A percentile compares a stretch with the other conserved stretches of the same genome.
These are phyloP conservation scores for Penicillium maclennaniae DNA, from an alignment of 495 filamentous ascomycete genomes.

Conservation along the genomic window DNA sequence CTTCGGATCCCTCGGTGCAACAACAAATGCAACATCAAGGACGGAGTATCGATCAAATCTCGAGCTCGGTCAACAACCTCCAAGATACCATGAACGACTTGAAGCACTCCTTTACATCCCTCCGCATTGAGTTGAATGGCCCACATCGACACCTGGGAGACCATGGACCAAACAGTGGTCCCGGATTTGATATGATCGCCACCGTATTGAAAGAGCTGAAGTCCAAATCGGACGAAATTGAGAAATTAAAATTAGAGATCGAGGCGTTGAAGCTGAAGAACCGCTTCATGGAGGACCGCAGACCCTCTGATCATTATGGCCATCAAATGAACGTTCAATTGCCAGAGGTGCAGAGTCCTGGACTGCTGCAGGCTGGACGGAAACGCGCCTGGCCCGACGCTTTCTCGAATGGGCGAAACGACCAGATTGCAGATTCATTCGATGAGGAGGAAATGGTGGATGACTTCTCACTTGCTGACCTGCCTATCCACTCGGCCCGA, in stretches of 20 bases:
- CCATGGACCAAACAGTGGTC: constrained; percentile 9
- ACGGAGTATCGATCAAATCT: constrained; percentile 42
- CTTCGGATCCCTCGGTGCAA: constrained; percentile 24
- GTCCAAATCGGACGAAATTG: constrained; percentile 44
- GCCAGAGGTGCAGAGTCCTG: constrained; percentile 38
- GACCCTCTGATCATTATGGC: constrained; percentile 6
- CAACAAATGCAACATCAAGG: constrained; percentile 43
- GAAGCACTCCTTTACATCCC: constrained; percentile 40
- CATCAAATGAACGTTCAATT: constrained; percentile 14
- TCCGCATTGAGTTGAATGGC: constrained; percentile 42
- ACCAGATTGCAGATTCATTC: constrained; percentile 37
- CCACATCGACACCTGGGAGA: constrained; percentile 21
- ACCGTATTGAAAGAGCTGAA: constrained; percentile 45
- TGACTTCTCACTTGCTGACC: constrained; percentile 24
- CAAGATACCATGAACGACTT: constrained; percentile 47
- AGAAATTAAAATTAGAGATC: constrained; percentile 43
- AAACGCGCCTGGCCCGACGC: constrained; percentile 38
- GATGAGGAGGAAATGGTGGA: constrained; percentile 37
- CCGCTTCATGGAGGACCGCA: constrained; percentile 35
- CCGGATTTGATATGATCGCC: constrained; percentile 40
- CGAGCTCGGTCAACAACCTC: constrained; percentile 41
- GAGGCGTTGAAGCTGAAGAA: constrained; percentile 43
- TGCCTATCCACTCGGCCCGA: constrained; percentile 17
- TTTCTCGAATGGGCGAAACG: constrained; percentile 22
- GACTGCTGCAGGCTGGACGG: constrained; percentile 34